Percentiles rank a stretch among this genome's conserved stretches.
phyloP scores from a whole-genome alignment of 2,329 filamentous ascomycete genomes.

The Hawksworthiomyces lignivorus region DNA sequence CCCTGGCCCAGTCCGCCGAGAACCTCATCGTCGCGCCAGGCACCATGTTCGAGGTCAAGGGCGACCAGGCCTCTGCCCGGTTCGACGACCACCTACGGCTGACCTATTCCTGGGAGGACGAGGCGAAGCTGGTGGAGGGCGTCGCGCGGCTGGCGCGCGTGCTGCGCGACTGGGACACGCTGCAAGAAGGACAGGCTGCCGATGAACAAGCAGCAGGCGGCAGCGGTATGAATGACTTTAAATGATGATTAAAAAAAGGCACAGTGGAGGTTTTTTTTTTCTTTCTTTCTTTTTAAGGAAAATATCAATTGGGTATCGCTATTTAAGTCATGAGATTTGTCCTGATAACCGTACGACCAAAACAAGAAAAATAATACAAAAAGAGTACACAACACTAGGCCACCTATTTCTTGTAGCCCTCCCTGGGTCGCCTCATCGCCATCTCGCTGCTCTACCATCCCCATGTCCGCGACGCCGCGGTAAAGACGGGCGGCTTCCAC shows the following conservation, averaged over 20 bases:
- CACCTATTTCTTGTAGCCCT: neutral
- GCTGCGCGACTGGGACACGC: slow-evolving; percentile 14
- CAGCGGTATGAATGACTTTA: slow-evolving; percentile 1
- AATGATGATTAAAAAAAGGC: slow-evolving; percentile 1
- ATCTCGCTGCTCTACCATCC: slow-evolving; percentile 86
- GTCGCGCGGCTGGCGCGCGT: slow-evolving; percentile 37
- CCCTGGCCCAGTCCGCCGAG: slow-evolving; percentile 51
- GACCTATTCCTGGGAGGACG: slow-evolving; percentile 67
- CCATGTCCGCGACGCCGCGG: slow-evolving; percentile 84
- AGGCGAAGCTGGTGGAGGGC: slow-evolving; percentile 57
- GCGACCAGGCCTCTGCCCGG: slow-evolving; percentile 41
- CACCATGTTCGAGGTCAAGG: slow-evolving; percentile 59
- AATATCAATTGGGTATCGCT: slow-evolving; percentile 3
- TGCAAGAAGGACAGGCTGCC: slow-evolving; percentile 18
- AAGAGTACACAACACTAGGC: neutral
- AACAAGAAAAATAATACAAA: neutral
- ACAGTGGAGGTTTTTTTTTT: neutral
- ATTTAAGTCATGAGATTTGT: too few species aligned
- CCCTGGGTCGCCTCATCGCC: too few species aligned
- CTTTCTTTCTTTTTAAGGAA: neutral
- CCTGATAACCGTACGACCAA: neutral
- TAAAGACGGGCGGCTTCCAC: slow-evolving; percentile 96
- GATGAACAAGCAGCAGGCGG: slow-evolving; percentile 25
- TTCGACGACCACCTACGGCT: slow-evolving; percentile 58
- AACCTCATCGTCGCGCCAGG: slow-evolving; percentile 62